Percentiles rank a stretch among this genome's conserved stretches.
Conservation (phyloP, 305 asterid genomes). For the Fraxinus sp. region DNA sequence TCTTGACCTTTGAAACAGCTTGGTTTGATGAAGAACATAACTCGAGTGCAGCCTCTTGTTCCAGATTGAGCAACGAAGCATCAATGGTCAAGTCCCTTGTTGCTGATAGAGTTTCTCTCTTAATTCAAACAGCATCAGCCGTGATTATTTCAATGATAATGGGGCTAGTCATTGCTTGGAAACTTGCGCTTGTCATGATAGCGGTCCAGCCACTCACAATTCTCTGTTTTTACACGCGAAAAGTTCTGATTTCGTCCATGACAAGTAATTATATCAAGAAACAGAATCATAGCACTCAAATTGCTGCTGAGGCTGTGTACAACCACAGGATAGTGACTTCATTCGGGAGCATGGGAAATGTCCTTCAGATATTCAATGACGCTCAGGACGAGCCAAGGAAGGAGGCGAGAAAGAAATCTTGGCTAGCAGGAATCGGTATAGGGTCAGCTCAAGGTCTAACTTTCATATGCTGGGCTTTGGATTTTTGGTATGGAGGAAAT, state of each 20-base stretch:
- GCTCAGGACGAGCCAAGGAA: too few species aligned
- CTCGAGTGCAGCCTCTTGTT: conserved; percentile 62
- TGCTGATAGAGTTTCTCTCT: conserved; percentile 65
- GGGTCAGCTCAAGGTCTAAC: conserved; percentile 89
- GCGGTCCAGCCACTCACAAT: conserved; percentile 77
- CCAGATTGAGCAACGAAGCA: conserved; percentile 69
- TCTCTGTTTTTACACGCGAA: conserved; percentile 66
- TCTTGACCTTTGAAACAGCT: conserved; percentile 66
- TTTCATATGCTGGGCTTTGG: conserved; percentile 84
- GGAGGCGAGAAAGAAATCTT: conserved; percentile 47
- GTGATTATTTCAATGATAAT: conserved; percentile 63
- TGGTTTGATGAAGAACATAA: conserved; percentile 79
- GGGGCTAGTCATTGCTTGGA: conserved; percentile 77
- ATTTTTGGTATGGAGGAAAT: conserved; percentile 84
- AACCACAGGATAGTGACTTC: too few species aligned
- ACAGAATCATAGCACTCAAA: too few species aligned
- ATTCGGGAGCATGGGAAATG: too few species aligned
- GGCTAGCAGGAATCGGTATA: conserved; percentile 75
- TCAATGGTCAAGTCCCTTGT: conserved; percentile 79
- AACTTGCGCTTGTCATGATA: conserved; percentile 78
- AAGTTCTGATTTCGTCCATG: conserved; percentile 24
- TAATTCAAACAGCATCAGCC: conserved; percentile 64
- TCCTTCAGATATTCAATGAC: too few species aligned
- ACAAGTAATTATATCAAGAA: too few species aligned
- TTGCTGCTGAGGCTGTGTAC: too few species aligned